Evolutionary conservation across 768 basidiomycete genomes (phyloP).

Genomic region (Sporobolomyces pararoseus): DNA sequence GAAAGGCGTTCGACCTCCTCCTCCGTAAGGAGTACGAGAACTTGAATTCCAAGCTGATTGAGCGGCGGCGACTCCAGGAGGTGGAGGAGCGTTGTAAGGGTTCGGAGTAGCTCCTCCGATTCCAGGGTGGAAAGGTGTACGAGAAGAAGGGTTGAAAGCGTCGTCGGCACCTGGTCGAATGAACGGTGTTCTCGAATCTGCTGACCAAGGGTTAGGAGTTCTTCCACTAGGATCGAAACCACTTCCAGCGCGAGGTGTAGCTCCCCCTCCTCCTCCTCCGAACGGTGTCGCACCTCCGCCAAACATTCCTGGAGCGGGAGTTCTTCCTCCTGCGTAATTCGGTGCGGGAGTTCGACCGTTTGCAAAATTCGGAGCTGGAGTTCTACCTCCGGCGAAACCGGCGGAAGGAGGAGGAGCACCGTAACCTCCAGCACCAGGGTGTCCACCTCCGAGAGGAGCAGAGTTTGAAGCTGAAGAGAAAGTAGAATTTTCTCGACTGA

Average conservation of each 20-base stretch:
- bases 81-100: slow-evolving; percentile 4
- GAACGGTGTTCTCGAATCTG: slow-evolving; percentile 29
- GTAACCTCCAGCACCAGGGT: slow-evolving; percentile 1
- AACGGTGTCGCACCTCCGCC: slow-evolving; percentile 29
- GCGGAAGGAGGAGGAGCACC: slow-evolving; percentile 12
- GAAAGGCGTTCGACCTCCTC: not conserved
- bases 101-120: slow-evolving; percentile 12
- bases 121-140: slow-evolving; percentile 31
- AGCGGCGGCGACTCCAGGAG: slow-evolving; percentile 1
- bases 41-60: not conserved
- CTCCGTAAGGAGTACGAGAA: slow-evolving; percentile 6
- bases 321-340: slow-evolving; percentile 32
- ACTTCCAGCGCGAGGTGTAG: slow-evolving; percentile 6
- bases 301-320: slow-evolving; percentile 27
- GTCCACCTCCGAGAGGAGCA: slow-evolving; percentile 24
- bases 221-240: slow-evolving; percentile 12
- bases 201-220: slow-evolving; percentile 29
- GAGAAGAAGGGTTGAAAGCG: slow-evolving; percentile 39
- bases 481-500: slow-evolving; percentile 14
- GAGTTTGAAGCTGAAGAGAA: slow-evolving; percentile 27
- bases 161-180: slow-evolving; percentile 12
- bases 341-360: slow-evolving; percentile 43
- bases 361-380: slow-evolving; percentile 36
- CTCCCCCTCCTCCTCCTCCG: not conserved
- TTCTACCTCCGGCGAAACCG: slow-evolving; percentile 40